These are phyloP conservation scores for Pleurotus sapidus DNA, from an alignment of 768 basidiomycete species.

Conservation along the genomic window DNA sequence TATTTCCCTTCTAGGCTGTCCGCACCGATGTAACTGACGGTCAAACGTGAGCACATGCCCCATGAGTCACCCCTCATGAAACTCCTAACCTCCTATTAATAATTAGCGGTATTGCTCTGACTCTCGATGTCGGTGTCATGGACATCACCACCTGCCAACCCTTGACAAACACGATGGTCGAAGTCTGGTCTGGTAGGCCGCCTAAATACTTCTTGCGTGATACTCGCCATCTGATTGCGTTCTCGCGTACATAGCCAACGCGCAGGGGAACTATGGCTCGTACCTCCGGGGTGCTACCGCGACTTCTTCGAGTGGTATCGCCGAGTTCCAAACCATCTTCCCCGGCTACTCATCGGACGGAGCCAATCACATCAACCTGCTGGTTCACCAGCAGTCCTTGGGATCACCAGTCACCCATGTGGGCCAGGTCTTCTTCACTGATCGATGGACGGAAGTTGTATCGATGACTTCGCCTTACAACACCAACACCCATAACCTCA, in stretches of 20 bases:
- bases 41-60: slow-evolving; percentile 18
- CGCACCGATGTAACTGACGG: slow-evolving; percentile 24
- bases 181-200: slow-evolving; percentile 29
- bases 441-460: slow-evolving; percentile 29
- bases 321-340: slow-evolving; percentile 34
- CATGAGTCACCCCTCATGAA: too few relatives aligned
- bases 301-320: slow-evolving; percentile 32
- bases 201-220: background rate
- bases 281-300: slow-evolving; percentile 34
- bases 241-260: slow-evolving; percentile 25
- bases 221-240: background rate
- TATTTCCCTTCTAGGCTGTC: slow-evolving; percentile 15
- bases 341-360: slow-evolving; percentile 31
- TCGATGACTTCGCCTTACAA: slow-evolving; percentile 25
- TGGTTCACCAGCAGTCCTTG: slow-evolving; percentile 27
- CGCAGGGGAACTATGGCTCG: slow-evolving; percentile 28
- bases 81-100: too few relatives aligned
- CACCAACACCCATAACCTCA: slow-evolving; percentile 24
- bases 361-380: slow-evolving; percentile 34
- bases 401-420: slow-evolving; percentile 25
- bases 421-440: slow-evolving; percentile 39
- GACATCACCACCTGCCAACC: slow-evolving; percentile 38
- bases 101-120: slow-evolving; percentile 30
- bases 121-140: slow-evolving; percentile 35
- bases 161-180: slow-evolving; percentile 33